Conservation (phyloP, 306 rosid species). For the Prunus fruticosa region DNA sequence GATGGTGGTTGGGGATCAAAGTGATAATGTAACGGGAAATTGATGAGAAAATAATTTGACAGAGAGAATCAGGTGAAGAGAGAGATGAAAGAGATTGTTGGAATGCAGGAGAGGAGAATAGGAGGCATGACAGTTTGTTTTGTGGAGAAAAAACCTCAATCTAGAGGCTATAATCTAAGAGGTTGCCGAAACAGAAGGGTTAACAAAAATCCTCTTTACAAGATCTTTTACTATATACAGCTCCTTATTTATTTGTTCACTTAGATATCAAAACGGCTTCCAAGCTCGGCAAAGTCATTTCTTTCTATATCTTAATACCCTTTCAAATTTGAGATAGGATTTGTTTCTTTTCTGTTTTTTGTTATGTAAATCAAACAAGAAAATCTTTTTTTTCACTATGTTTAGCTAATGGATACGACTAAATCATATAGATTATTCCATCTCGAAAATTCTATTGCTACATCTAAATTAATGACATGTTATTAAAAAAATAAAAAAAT, state of each 20-base stretch:
- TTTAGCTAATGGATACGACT: no score
- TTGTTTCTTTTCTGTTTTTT: neutral
- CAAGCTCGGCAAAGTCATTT: neutral
- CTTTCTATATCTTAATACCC: neutral
- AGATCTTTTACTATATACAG: conserved; percentile 17
- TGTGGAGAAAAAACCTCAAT: conserved; percentile 10
- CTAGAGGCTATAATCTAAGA: conserved; percentile 11
- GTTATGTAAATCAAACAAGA: neutral
- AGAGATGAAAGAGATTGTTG: neutral
- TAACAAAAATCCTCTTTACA: neutral
- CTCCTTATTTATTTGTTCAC: neutral
- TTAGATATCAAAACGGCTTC: neutral
- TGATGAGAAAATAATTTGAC: neutral
- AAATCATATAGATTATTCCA: no score
- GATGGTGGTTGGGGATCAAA: neutral
- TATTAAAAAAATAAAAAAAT: no score
- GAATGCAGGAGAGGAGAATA: neutral
- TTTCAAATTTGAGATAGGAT: neutral
- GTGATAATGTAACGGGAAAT: neutral
- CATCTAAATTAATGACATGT: no score
- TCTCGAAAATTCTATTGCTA: no score
- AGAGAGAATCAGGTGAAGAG: neutral
- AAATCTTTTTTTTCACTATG: no score
- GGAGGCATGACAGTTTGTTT: neutral
- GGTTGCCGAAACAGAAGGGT: conserved; percentile 17